Evolutionary conservation across 2,329 filamentous ascomycete genomes (phyloP), one percentile per base, ranked within the genome.

Genomic region (Aureobasidium zeae): DNA sequence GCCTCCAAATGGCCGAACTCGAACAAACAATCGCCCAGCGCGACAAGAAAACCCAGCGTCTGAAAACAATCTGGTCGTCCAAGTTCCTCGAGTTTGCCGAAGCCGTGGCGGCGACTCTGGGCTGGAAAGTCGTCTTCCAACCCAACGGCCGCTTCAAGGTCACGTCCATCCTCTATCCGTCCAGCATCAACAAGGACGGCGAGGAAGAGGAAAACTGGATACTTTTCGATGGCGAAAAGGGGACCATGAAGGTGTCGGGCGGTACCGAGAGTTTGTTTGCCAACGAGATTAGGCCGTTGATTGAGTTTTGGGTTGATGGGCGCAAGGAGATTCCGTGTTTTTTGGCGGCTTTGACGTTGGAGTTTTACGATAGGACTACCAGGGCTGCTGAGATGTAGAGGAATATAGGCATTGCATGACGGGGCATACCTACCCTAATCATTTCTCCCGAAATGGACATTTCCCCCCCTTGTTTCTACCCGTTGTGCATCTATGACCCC

Each of bases 181-280:
- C 48, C 2, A 50, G 41, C 1, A 48, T 53, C 12, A 49, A 54
- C 31, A 46, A 45, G 5, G 56, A 57, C 8, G 59, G 57, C 0
- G 77, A 86, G 4, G 60, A 63, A 41, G 67, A 70, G 48, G 70
- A 71, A 50, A 76, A 77, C 49, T 74, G 68, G 4, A 79, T 79
- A 33, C 78, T 94, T 0, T 95, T 95, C 61, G 87, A 94, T 63
- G 87, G 87, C 39, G 87, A 95, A 66, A 80, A 83, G 46, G 91
- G 89, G 6, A 95, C 88, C 1, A 98, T 98, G 91, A 98, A 98
- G 72, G 84, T 98, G 46, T 85, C 82, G 24, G 91, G 91, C 1
- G 91, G 91, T 0, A 85, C 87, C 1, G 76, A 84, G 57, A 93
- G 86, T 58, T 73, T 78, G 10, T 98, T 98, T 63, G 91, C 88